These are phyloP conservation scores for Aegilops sharonensis DNA, from an alignment of 176 grass and related monocot species.

Conservation along the genomic window DNA sequence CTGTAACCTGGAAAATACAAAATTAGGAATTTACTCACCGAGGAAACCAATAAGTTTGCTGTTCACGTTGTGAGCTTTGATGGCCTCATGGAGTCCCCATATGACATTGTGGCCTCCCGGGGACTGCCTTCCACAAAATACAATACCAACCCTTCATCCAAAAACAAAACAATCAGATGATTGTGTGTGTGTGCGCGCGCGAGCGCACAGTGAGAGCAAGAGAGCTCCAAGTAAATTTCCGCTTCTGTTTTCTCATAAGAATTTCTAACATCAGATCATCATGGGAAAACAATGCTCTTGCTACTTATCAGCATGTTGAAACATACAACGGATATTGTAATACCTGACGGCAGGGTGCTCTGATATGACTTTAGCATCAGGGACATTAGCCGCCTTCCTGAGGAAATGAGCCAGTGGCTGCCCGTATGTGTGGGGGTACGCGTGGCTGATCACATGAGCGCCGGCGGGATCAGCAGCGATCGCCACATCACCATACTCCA, in stretches of 20 bases:
- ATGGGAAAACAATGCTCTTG: background rate
- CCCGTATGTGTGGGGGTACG: constrained; percentile 82
- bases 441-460: constrained; percentile 86
- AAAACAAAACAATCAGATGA: constrained; percentile 13
- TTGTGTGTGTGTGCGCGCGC: too few species aligned
- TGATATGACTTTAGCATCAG: constrained; percentile 80
- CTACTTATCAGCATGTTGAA: background rate
- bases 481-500: constrained; percentile 82
- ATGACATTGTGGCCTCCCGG: constrained; percentile 97
- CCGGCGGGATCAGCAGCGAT: constrained; percentile 80
- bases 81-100: constrained; percentile 87
- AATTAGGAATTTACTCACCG: constrained; percentile 45
- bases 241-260: background rate
- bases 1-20: background rate
- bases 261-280: background rate
- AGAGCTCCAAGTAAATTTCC: background rate
- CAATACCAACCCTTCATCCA: constrained; percentile 75
- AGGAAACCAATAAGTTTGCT: constrained; percentile 94
- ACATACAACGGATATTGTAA: background rate
- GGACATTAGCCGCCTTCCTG: constrained; percentile 68
- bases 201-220: background rate
- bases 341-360: constrained; percentile 78
- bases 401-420: constrained; percentile 89
- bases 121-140: constrained; percentile 96
- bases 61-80: constrained; percentile 85